Evolutionary conservation across 164 flowering plant genomes (phyloP), one percentile per base, ranked within the genome.

Genomic region (Dillenia suffruticosa): DNA sequence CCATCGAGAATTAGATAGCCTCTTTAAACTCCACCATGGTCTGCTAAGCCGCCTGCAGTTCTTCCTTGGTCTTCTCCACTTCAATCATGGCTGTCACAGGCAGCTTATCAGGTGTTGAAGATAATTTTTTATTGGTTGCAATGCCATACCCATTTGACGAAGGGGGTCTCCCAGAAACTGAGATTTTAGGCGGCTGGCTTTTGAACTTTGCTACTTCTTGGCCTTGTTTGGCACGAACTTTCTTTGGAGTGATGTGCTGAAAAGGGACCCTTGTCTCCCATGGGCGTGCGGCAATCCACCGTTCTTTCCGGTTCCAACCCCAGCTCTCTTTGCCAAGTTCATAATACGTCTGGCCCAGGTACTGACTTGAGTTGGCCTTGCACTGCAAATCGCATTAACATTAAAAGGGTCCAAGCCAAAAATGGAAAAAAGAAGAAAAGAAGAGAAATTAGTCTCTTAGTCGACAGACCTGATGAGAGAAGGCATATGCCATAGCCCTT

Each of bases 251-350:
- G 45, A 58, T 60, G 9, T 77, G 68, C 22, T 63, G 66, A 49
- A 59, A 12, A 12, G 75, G 63, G 52, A 84, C 70, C 61, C 95
- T 82, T 60, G 73, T 82, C 71, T 94, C 99, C 97, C 97, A 91
- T 32, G 97, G 99, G 10, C 94, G 83, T 61, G 85, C 97, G 53
- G 95, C 90, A 57, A 94, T 81, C 97, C 96, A 94, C 3, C 95
- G 86, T 56, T 94, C 97, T 76, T 63, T 84, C 99, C 97, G 91
- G 74, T 96, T 92, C 98, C 97, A 94, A 48, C 95, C 95, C 95
- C 90, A 84, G 53, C 79, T 70, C 54, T 79, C 76, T 68, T 79
- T 79, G 44, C 86, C 79, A 58, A 80, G 72, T 68, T 84, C 89
- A 71, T 74, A 76, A 40, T 68, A 59, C 44, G 73, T 60, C 57